These are phyloP conservation scores for Scleroderma bovista DNA, from an alignment of 768 basidiomycete genomes.

Conservation along the genomic window DNA sequence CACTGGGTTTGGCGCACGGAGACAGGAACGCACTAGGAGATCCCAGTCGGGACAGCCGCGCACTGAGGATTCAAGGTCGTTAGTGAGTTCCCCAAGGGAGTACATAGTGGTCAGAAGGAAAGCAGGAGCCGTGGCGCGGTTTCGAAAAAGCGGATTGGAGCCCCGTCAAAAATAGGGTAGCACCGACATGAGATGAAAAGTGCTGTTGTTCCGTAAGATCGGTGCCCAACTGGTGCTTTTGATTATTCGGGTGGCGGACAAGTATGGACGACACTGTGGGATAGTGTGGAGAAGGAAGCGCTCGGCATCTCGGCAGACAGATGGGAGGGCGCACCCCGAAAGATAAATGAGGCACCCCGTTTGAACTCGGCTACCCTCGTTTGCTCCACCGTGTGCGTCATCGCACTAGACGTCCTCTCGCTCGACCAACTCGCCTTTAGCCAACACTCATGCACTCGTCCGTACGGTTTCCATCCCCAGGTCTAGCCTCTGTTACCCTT, in stretches of 20 bases:
- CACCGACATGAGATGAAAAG: slow-evolving; percentile 14
- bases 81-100: slow-evolving; percentile 22
- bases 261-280: slow-evolving; percentile 22
- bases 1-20: slow-evolving; percentile 3
- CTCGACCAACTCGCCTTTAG: too few species aligned
- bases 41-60: slow-evolving; percentile 28
- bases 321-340: slow-evolving; percentile 20
- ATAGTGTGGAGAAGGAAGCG: slow-evolving; percentile 29
- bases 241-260: slow-evolving; percentile 25
- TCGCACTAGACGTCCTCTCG: too few species aligned
- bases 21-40: slow-evolving; percentile 20
- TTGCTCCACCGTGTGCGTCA: slow-evolving; percentile 19
- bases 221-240: slow-evolving; percentile 25
- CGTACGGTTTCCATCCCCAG: slow-evolving; percentile 12
- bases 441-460: slow-evolving; percentile 30
- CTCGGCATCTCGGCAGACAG: slow-evolving; percentile 30
- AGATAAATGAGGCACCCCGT: slow-evolving; percentile 15
- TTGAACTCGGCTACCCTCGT: slow-evolving; percentile 16
- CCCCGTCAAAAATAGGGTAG: slow-evolving; percentile 12
- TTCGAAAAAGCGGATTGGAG: neutral
- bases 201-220: slow-evolving; percentile 25
- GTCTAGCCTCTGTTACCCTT: slow-evolving; percentile 12
- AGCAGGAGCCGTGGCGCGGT: slow-evolving; percentile 1
- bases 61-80: slow-evolving; percentile 18
- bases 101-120: slow-evolving; percentile 14